Percentiles rank a stretch among this genome's conserved stretches.
These are phyloP conservation scores for Aspergillus ellipticus DNA, from an alignment of 495 filamentous ascomycete species.

Conservation along the genomic window DNA sequence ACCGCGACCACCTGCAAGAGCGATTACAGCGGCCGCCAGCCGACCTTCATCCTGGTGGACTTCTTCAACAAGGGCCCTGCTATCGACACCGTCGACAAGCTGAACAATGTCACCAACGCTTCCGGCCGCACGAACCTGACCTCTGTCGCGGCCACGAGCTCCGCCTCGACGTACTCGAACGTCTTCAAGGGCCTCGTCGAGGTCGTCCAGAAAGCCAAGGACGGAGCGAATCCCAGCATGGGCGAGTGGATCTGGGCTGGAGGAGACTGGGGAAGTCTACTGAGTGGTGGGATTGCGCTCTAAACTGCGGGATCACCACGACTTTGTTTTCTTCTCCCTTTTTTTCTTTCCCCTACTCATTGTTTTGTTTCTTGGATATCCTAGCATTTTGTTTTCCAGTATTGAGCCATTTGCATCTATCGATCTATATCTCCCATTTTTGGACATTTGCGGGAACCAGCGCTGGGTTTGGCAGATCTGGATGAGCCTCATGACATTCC, in stretches of 20 bases:
- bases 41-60: slow-evolving; percentile 69
- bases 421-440: background rate
- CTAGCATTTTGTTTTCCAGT: too few species aligned
- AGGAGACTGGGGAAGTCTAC: slow-evolving; percentile 41
- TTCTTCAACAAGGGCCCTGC: slow-evolving; percentile 65
- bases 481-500: background rate
- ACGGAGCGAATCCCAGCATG: slow-evolving; percentile 35
- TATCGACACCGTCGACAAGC: slow-evolving; percentile 56
- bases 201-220: slow-evolving; percentile 33
- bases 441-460: background rate
- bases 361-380: too few species aligned
- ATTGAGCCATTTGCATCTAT: background rate
- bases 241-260: slow-evolving; percentile 49
- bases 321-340: background rate
- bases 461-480: background rate
- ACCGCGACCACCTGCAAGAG: slow-evolving; percentile 53
- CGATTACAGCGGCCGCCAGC: slow-evolving; percentile 51
- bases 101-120: slow-evolving; percentile 57
- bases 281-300: slow-evolving; percentile 39
- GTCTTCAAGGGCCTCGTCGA: slow-evolving; percentile 40
- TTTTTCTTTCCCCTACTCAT: too few species aligned
- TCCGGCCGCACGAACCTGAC: slow-evolving; percentile 38
- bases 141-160: slow-evolving; percentile 24
- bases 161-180: slow-evolving; percentile 31
- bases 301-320: slow-evolving; percentile 12